Evolutionary conservation across 1,139 yeast species (phyloP), one percentile per base, ranked within the genome.

Genomic region (Hyphopichia fennica): DNA sequence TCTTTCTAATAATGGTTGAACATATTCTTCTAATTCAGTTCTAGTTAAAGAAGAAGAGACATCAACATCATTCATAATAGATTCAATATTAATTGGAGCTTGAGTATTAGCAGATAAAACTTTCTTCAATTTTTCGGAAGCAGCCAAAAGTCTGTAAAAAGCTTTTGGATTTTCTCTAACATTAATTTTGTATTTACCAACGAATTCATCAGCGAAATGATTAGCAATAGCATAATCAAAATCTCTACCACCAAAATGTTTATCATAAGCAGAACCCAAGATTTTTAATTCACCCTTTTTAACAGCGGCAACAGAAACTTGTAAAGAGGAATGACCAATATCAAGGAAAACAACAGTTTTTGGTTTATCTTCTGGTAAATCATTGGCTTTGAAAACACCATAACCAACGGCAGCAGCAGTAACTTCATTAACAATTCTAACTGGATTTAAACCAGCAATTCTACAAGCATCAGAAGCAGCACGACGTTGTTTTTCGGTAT

Each of bases 361-460:
- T 60, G 93, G 86, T 68, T 85, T 87, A 57, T 87, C 95, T 69
- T 89, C 97, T 53, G 87, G 89, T 67, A 96, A 93, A 56, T 93
- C 87, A 61, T 88, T 95, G 45, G 87, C 83, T 81, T 93, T 91
- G 84, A 93, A 93, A 49, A 93, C 97, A 77, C 99, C 99, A 75
- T 93, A 95, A 55, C 97, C 96, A 53, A 95, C 96, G 55, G 97
- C 98, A 46, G 99, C 99, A 48, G 99, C 98, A 46, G 99, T 91
- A 51, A 88, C 84, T 67, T 93, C 99, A 67, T 93, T 93, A 58
- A 93, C 96, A 54, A 93, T 84, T 80, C 99, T 87, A 48, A 93
- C 97, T 47, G 99, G 97, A 82, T 93, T 93, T 64, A 93, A 81
- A 50, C 96, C 96, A 49, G 99, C 98, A 66, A 93, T 87, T 63